Base-by-base conservation (phyloP, 163 green algal genomes). In the Chloromonas sp. region DNA sequence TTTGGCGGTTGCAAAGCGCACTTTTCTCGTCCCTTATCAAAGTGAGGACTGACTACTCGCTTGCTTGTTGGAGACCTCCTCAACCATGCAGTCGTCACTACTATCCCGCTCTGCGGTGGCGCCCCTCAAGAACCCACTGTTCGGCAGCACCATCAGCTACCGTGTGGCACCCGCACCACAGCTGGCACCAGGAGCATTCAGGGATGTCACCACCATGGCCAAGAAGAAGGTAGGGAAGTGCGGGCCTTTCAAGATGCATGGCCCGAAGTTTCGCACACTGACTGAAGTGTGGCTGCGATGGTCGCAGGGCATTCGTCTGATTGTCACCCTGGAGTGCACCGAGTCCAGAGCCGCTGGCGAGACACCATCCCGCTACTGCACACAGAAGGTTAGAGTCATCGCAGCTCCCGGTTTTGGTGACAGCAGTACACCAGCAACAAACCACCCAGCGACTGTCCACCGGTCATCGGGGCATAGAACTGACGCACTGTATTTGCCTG, bases 311-410 rank as follows among this genome's bases (percentile, higher is more conserved):
- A 78, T 98, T 14, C 90, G 96, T 0, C 89, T 96, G 82, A 97
- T 98, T 57, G 93, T 98, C 15, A 98, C 96, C 1, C 86, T 99
- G 61, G 97, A 99, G 90, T 99, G 97, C 94, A 99, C 97, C 2
- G 97, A 99, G 89, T 91, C 96, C 3, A 91, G 94, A 36, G 90
- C 59, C 3, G 78, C 88, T 79, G 95, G 90, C 61, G 85, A 77
- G 1, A 96, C 94, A 1, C 96, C 96, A 2, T 97, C 92, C 3
- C 92, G 97, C 79, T 99, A 98, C 87, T 93, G 88, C 77, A 98
- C 95, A 66, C 91, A 98, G 85, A 98, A 98, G 94, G 95, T 95
- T 36, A 76, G 88, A 36, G 36, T 36, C 36, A 36, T 36, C 36
- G 74, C 36, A 36, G 36, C 36, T 36, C 36, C 36, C 36, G 36